These are phyloP conservation scores for Bjerkandera adusta DNA, from an alignment of 1,284 basidiomycete species.

Conservation along the genomic window DNA sequence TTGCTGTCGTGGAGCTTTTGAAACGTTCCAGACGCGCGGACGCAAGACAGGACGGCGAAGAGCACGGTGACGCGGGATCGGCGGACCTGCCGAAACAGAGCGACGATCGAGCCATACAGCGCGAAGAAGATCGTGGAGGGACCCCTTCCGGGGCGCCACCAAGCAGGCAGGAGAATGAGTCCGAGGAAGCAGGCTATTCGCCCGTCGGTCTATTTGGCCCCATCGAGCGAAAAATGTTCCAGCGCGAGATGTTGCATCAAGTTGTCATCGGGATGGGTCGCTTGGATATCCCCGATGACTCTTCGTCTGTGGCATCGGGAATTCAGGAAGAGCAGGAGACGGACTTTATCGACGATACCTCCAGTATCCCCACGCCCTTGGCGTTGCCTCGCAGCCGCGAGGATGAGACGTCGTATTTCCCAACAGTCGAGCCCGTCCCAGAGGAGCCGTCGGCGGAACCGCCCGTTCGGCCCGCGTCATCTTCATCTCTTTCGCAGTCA, in stretches of 20 bases:
- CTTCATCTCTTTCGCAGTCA: not conserved
- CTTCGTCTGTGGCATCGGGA: constrained; percentile 28
- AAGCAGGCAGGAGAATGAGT: constrained; percentile 28
- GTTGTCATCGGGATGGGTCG: constrained; percentile 87
- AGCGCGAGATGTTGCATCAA: constrained; percentile 78
- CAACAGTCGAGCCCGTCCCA: constrained; percentile 2
- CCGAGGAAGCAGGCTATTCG: constrained; percentile 27
- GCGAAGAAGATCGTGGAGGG: constrained; percentile 9
- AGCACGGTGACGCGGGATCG: not conserved
- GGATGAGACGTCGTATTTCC: constrained; percentile 14
- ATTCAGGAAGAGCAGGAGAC: constrained; percentile 33
- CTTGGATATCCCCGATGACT: constrained; percentile 49
- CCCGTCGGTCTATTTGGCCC: constrained; percentile 49
- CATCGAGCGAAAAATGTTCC: constrained; percentile 61
- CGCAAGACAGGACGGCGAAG: constrained; percentile 30
- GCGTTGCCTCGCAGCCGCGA: not conserved
- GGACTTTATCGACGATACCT: constrained; percentile 18
- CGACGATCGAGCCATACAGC: not conserved
- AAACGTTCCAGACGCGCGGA: constrained; percentile 58
- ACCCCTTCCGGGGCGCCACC: constrained; percentile 17
- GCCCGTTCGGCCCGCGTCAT: constrained; percentile 2
- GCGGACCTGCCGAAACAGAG: not conserved
- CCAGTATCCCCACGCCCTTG: constrained; percentile 7
- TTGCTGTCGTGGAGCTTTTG: constrained; percentile 79
- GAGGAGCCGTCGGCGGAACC: not conserved